These are phyloP conservation scores for Yarrowia sp. DNA, from an alignment of 805 yeast genomes.

Conservation along the genomic window DNA sequence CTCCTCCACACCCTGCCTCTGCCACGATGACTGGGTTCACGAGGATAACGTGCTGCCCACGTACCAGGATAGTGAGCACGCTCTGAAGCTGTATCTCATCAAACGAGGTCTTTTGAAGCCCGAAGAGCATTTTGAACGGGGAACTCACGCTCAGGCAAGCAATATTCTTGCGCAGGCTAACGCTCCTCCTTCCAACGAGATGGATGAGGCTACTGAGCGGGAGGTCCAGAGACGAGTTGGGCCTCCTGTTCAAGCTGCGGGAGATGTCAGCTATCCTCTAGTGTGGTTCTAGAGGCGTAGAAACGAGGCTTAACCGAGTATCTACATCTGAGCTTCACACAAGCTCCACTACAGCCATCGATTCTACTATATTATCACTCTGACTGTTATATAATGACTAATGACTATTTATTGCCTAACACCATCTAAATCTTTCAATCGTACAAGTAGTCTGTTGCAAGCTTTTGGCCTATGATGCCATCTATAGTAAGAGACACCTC, in stretches of 20 bases:
- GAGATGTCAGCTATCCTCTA: conserved; percentile 25
- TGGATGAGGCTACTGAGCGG: conserved; percentile 13
- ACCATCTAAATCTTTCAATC: background rate
- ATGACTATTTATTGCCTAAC: conserved; percentile 24
- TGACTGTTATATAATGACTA: conserved; percentile 13
- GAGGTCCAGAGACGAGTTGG: conserved; percentile 1
- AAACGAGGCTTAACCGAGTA: background rate
- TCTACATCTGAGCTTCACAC: too few species aligned
- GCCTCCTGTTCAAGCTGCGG: background rate
- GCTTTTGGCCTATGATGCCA: too few species aligned
- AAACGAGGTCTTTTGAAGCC: conserved; percentile 11
- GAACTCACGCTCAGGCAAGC: conserved; percentile 9
- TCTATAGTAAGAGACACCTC: too few species aligned
- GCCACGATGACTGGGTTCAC: conserved; percentile 42
- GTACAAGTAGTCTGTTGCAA: too few species aligned
- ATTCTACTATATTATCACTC: background rate
- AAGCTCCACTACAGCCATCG: too few species aligned
- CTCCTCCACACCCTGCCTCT: conserved; percentile 19
- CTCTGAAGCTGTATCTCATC: conserved; percentile 41
- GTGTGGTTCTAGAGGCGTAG: conserved; percentile 15
- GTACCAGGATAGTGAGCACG: conserved; percentile 44
- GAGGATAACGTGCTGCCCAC: conserved; percentile 44
- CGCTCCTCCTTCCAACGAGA: conserved; percentile 36
- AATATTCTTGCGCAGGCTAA: conserved; percentile 28
- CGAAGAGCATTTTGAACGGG: conserved; percentile 26